Conservation (phyloP, 495 filamentous ascomycete species). For the Terfezia boudieri region DNA sequence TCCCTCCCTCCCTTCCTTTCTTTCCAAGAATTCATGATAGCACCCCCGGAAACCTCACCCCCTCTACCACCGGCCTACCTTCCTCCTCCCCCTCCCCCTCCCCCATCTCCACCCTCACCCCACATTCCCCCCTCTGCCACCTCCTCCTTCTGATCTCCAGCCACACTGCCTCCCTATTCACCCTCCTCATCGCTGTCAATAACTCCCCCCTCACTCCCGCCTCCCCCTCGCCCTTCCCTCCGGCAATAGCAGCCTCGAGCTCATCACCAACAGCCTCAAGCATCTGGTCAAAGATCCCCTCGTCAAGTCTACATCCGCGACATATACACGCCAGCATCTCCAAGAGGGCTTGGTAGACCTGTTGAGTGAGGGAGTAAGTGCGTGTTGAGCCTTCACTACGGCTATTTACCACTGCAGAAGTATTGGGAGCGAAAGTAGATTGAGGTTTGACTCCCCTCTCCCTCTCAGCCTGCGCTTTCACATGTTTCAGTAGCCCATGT, state of each 20-base stretch:
- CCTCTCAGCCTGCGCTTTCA: slow-evolving; percentile 10
- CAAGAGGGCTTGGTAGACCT: slow-evolving; percentile 37
- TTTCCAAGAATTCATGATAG: no score
- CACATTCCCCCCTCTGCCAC: slow-evolving; percentile 2
- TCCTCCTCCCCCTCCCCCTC: neutral
- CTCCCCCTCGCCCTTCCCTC: no score
- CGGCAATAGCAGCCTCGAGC: slow-evolving; percentile 8
- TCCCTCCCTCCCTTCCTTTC: no score
- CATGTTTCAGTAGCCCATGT: slow-evolving; percentile 20
- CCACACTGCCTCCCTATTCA: slow-evolving; percentile 57
- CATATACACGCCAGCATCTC: slow-evolving; percentile 31
- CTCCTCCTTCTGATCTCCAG: slow-evolving; percentile 23
- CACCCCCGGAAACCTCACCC: neutral
- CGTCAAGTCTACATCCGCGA: slow-evolving; percentile 32
- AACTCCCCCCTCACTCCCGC: slow-evolving; percentile 23
- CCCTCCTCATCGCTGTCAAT: slow-evolving; percentile 29
- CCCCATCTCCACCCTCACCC: neutral
- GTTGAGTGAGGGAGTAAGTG: slow-evolving; percentile 29
- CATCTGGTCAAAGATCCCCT: slow-evolving; percentile 46
- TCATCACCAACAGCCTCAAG: slow-evolving; percentile 35
- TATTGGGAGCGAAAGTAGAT: neutral
- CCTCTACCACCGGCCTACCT: neutral
- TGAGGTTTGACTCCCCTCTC: slow-evolving; percentile 6
- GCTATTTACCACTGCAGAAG: neutral
- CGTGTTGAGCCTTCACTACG: slow-evolving; percentile 24